These are phyloP conservation scores for Lachnellula willkommii DNA, from an alignment of 2,329 filamentous ascomycete species.

Conservation along the genomic window DNA sequence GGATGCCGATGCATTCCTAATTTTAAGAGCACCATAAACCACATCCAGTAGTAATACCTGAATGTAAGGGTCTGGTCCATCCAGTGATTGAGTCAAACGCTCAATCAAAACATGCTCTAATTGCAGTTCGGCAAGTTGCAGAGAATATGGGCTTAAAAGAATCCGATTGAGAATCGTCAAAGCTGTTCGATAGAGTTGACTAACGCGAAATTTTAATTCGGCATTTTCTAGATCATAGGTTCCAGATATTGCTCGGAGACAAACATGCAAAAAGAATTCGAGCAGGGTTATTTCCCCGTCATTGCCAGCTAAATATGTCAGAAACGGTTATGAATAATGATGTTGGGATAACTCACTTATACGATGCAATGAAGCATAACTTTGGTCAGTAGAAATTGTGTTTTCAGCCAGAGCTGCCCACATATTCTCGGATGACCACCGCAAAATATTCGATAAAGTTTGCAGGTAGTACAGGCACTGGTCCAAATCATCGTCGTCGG, in stretches of 20 bases:
- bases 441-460: slow-evolving; percentile 67
- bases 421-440: slow-evolving; percentile 60
- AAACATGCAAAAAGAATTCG: slow-evolving; percentile 61
- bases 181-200: slow-evolving; percentile 65
- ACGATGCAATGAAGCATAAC: slow-evolving; percentile 38
- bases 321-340: background rate
- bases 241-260: slow-evolving; percentile 55
- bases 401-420: slow-evolving; percentile 68
- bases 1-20: slow-evolving; percentile 43
- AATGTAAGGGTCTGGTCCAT: slow-evolving; percentile 60
- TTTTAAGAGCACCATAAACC: slow-evolving; percentile 67
- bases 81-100: slow-evolving; percentile 56
- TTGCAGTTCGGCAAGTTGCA: slow-evolving; percentile 54
- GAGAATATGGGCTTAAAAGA: slow-evolving; percentile 57
- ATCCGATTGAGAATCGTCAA: slow-evolving; percentile 67
- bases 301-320: slow-evolving; percentile 40
- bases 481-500: slow-evolving; percentile 63
- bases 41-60: slow-evolving; percentile 75
- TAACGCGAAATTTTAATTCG: slow-evolving; percentile 45
- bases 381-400: slow-evolving; percentile 44
- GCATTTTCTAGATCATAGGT: slow-evolving; percentile 34
- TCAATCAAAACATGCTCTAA: slow-evolving; percentile 68
- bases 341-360: slow-evolving; percentile 46
- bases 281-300: slow-evolving; percentile 58
- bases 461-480: slow-evolving; percentile 74